phyloP scores from a whole-genome alignment of 2,329 filamentous ascomycete species.

The Cucurbitaria berberidis region DNA sequence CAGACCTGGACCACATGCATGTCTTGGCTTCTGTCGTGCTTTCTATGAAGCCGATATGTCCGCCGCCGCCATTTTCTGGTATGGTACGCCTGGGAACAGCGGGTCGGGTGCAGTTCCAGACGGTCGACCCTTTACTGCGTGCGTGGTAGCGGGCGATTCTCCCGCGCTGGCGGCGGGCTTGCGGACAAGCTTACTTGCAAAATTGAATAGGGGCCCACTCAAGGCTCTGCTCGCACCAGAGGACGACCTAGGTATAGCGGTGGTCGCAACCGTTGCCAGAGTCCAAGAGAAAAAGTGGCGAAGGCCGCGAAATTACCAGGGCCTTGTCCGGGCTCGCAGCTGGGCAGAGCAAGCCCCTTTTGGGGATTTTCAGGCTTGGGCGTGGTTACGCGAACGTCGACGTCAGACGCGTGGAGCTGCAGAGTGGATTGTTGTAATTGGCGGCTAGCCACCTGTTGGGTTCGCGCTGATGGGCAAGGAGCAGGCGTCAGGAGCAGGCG shows the following conservation, averaged over 20 bases:
- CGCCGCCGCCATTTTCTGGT: slow-evolving; percentile 9
- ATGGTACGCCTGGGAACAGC: slow-evolving; percentile 14
- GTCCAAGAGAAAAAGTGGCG: slow-evolving; percentile 3
- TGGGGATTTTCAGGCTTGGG: slow-evolving; percentile 27
- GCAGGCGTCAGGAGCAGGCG: background rate
- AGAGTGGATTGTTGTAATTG: slow-evolving; percentile 17
- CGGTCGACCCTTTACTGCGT: slow-evolving; percentile 4
- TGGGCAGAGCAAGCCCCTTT: slow-evolving; percentile 13
- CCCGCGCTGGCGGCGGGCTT: slow-evolving; percentile 16
- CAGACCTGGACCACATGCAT: slow-evolving; percentile 13
- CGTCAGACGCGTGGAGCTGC: slow-evolving; percentile 34
- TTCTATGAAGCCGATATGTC: slow-evolving; percentile 10
- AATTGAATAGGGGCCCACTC: slow-evolving; percentile 10
- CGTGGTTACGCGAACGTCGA: slow-evolving; percentile 25
- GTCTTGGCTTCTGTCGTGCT: slow-evolving; percentile 28
- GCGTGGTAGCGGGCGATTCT: slow-evolving; percentile 10
- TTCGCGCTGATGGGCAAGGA: slow-evolving; percentile 16
- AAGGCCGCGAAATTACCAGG: slow-evolving; percentile 18
- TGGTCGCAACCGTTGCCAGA: slow-evolving; percentile 1
- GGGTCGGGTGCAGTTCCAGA: slow-evolving; percentile 22
- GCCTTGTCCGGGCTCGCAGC: slow-evolving; percentile 19
- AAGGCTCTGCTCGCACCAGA: background rate
- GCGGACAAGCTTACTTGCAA: background rate
- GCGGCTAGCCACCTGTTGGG: slow-evolving; percentile 24
- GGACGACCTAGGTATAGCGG: background rate